Evolutionary conservation across 2,329 filamentous ascomycete genomes (phyloP).

Genomic region (Lasiodiplodia sp.): DNA sequence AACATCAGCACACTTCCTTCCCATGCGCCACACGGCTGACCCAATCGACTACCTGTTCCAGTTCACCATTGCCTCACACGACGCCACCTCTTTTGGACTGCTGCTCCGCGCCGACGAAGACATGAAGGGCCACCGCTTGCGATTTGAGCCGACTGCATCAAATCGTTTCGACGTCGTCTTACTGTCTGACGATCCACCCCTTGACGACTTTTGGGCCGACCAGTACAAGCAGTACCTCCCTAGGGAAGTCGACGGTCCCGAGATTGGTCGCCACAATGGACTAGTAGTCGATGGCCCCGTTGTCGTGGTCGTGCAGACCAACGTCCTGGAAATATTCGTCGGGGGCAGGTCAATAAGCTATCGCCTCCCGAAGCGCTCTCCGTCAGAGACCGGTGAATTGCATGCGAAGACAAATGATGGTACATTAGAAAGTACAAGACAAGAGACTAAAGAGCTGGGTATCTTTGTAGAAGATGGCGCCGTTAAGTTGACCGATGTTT

Average conservation of each 20-base stretch:
- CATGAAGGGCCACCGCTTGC: constrained; percentile 32
- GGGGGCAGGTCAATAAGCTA: constrained; percentile 33
- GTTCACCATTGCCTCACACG: constrained; percentile 11
- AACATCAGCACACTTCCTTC: constrained; percentile 10
- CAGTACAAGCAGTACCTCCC: constrained; percentile 45
- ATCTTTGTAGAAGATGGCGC: constrained; percentile 32
- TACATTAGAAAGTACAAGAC: background rate
- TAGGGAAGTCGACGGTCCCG: constrained; percentile 46
- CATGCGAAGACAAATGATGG: constrained; percentile 6
- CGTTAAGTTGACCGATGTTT: constrained; percentile 16
- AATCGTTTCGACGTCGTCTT: constrained; percentile 35
- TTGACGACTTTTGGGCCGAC: constrained; percentile 52
- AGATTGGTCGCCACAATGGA: constrained; percentile 44
- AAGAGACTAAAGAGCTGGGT: constrained; percentile 30
- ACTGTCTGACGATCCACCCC: constrained; percentile 42
- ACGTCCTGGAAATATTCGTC: constrained; percentile 31
- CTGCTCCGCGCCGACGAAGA: constrained; percentile 29
- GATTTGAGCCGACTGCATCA: constrained; percentile 20
- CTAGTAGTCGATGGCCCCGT: constrained; percentile 10
- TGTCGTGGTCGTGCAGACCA: constrained; percentile 3
- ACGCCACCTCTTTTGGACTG: constrained; percentile 30
- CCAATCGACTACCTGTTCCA: constrained; percentile 19
- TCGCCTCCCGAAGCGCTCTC: constrained; percentile 18
- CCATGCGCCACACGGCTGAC: background rate
- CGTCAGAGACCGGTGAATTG: background rate